Evolutionary conservation across 2,329 filamentous ascomycete species (phyloP), one percentile per base, ranked within the genome.

Genomic region (Reticulascus tulasneorum): DNA sequence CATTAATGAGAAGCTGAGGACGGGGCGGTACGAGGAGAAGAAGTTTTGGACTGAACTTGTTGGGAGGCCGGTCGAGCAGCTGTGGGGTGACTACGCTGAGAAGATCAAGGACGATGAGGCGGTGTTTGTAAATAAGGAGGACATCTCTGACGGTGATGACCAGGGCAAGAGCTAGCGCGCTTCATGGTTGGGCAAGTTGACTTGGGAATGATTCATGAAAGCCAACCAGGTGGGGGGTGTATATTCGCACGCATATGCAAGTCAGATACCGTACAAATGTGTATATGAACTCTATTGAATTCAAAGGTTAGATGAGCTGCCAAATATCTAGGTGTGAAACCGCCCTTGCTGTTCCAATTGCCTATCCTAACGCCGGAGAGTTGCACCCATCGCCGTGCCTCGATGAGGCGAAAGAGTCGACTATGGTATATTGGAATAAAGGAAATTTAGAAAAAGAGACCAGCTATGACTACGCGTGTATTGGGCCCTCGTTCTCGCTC

Each of bases 1-100:
- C 38, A 59, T 93, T 32, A 84, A 94, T 52, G 82, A 80, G 52
- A 75, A 72, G 46, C 59, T 94, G 55, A 69, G 79, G 42, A 63
- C 63, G n/a, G 66, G 66, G 25, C 68, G 65, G 62, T 86, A 93
- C 59, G 67, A 82, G 44, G 73, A 84, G 60, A 63, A 77, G 34
- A 50, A 59, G 33, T 77, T 93, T 58, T 84, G 85, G 89, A 64
- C 73, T 6, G 68, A 73, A 46, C 64, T 91, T 18, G 76, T 87
- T 49, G 86, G 84, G 0, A 57, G 68, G 26, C 68, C 73, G 1
- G 79, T 95, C 1, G 66, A 75, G 28, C 67, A 82, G 44, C 63
- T 96, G 20, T 96, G 87, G 84, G 64, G 69, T 15, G 80, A 86
- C 42, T 96, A 96, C 62, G 70, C 56, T 7, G 51, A 62, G 20